A percentile compares a stretch with the other conserved stretches of the same genome.
phyloP scores from a whole-genome alignment of 1,284 basidiomycete genomes.

The Salmacisia buchloeana region DNA sequence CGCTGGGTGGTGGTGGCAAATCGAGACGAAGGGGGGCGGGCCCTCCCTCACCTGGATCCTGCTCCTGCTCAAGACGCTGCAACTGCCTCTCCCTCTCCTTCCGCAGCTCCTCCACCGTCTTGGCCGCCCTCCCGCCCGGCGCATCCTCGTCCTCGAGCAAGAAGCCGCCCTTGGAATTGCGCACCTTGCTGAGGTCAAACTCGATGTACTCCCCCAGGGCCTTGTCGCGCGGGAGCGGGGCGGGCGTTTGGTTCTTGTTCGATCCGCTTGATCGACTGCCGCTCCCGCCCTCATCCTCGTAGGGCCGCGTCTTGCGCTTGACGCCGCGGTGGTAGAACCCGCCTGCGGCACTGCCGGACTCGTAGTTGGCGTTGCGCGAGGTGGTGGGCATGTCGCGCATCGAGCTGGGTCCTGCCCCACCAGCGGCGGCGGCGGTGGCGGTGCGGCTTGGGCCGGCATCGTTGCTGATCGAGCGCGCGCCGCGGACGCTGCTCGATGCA shows the following conservation, averaged over 20 bases:
- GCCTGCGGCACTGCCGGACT: not conserved
- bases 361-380: not conserved
- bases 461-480: too few species aligned
- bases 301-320: not conserved
- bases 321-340: not conserved
- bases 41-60: conserved; percentile 23
- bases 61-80: conserved; percentile 35
- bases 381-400: not conserved
- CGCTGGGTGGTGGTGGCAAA: not conserved
- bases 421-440: too few species aligned
- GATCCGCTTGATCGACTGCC: too few species aligned
- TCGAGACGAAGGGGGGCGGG: not conserved
- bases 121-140: conserved; percentile 13
- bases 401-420: not conserved
- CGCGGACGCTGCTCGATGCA: too few species aligned
- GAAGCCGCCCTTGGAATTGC: conserved; percentile 49
- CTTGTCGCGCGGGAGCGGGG: conserved; percentile 37
- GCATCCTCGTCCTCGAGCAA: conserved; percentile 34
- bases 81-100: conserved; percentile 43
- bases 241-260: too few species aligned
- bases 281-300: too few species aligned
- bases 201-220: conserved; percentile 48
- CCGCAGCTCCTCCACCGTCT: conserved; percentile 38
- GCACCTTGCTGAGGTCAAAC: conserved; percentile 45
- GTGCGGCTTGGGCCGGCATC: too few species aligned